Evolutionary conservation across 2,329 filamentous ascomycete species (phyloP).

Genomic region (Tolypocladium endophyticum): DNA sequence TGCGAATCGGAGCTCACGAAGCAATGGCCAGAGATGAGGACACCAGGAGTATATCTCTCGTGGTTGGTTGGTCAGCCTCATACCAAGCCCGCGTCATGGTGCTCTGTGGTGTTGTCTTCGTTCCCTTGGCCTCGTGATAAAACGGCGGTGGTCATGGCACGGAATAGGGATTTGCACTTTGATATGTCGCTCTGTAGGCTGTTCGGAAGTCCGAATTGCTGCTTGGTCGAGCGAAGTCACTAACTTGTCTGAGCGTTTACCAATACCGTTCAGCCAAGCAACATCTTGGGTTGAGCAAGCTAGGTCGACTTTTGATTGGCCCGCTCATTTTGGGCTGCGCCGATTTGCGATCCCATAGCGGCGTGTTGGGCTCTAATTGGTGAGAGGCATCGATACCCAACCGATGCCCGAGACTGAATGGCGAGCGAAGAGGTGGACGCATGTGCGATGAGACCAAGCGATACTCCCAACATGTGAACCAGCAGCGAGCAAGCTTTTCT

Average conservation of each 20-base stretch:
- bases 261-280: neutral
- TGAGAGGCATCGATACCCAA: slow-evolving; percentile 29
- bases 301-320: slow-evolving; percentile 11
- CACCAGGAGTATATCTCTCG: neutral
- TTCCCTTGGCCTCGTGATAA: neutral
- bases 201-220: neutral
- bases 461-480: neutral
- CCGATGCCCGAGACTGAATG: slow-evolving; percentile 9
- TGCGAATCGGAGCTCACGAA: too few relatives aligned
- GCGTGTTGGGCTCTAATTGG: slow-evolving; percentile 25
- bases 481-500: neutral
- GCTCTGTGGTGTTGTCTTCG: neutral
- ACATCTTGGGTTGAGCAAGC: neutral
- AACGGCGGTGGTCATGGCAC: neutral
- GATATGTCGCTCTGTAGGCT: neutral
- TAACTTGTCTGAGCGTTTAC: neutral
- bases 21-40: neutral
- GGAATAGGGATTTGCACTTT: neutral
- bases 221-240: neutral
- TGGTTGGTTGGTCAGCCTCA: neutral
- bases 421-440: neutral
- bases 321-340: slow-evolving; percentile 12
- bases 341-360: slow-evolving; percentile 4
- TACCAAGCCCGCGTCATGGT: neutral
- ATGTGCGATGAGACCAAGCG: neutral